Conservation (phyloP, 1,139 yeast genomes). For the Lodderomyces metapsilosis region DNA sequence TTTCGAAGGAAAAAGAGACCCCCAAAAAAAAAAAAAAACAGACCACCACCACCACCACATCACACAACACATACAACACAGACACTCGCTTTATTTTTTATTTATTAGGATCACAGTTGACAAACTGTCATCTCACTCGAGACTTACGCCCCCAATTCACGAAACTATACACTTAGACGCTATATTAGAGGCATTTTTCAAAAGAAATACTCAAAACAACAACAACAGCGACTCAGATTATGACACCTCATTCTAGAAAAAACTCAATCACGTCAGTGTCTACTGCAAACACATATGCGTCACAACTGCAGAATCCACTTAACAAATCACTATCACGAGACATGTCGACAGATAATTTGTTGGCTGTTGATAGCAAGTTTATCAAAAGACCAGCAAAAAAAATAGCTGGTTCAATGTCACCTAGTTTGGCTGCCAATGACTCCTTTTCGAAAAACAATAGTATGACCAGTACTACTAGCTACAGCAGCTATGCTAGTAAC, state of each 20-base stretch:
- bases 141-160: too few relatives aligned
- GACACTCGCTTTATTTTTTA: too few relatives aligned
- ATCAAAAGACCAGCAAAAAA: slow-evolving; percentile 29
- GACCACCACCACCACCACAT: too few relatives aligned
- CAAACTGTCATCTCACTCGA: too few relatives aligned
- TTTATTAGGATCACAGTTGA: too few relatives aligned
- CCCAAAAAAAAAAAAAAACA: too few relatives aligned
- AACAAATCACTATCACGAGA: slow-evolving; percentile 18
- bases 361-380: slow-evolving; percentile 40
- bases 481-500: background rate
- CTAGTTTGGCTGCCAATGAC: background rate
- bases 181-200: too few relatives aligned
- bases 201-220: too few relatives aligned
- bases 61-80: too few relatives aligned
- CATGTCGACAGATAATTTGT: slow-evolving; percentile 40
- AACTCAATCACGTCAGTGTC: slow-evolving; percentile 36
- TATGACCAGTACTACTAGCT: slow-evolving; percentile 1
- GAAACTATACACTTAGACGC: too few relatives aligned
- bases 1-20: too few relatives aligned
- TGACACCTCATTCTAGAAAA: slow-evolving; percentile 20
- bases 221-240: too few relatives aligned
- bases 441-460: slow-evolving; percentile 2
- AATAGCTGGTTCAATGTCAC: slow-evolving; percentile 4
- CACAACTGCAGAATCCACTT: slow-evolving; percentile 15
- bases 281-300: background rate